phyloP scores from a whole-genome alignment of 768 basidiomycete genomes.

The Russula dissimulans region DNA sequence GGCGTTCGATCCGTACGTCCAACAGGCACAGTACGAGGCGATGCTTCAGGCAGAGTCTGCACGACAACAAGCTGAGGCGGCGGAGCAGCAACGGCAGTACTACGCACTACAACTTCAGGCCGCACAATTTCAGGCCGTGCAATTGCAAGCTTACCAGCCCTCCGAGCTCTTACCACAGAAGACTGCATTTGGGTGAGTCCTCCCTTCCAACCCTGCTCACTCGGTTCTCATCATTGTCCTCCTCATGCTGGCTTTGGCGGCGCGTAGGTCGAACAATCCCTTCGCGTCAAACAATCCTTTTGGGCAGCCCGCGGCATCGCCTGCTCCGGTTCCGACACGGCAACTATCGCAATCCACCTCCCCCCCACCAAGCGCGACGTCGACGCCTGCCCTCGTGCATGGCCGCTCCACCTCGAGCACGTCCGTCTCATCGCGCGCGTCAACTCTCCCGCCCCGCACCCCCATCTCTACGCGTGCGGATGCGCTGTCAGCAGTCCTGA shows the following conservation, averaged over 20 bases:
- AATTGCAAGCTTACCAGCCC: background rate
- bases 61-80: constrained; percentile 47
- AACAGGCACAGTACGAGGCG: constrained; percentile 80
- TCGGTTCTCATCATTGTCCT: background rate
- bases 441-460: constrained; percentile 16
- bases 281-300: constrained; percentile 61
- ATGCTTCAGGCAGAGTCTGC: constrained; percentile 64
- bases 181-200: constrained; percentile 41
- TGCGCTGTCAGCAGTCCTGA: constrained; percentile 2
- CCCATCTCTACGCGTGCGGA: constrained; percentile 13
- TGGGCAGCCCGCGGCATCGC: constrained; percentile 31
- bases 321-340: constrained; percentile 28
- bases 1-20: constrained; percentile 83
- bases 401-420: constrained; percentile 11
- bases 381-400: constrained; percentile 15
- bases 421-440: constrained; percentile 13
- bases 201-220: background rate
- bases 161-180: constrained; percentile 25
- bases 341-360: constrained; percentile 23
- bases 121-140: constrained; percentile 28
- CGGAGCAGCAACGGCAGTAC: constrained; percentile 33
- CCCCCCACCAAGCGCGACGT: constrained; percentile 3
- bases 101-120: constrained; percentile 44
- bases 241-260: background rate
- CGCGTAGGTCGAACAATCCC: constrained; percentile 16